These are phyloP conservation scores for Microdochium trichocladiopsis DNA, from an alignment of 2,329 filamentous ascomycete genomes.

Conservation along the genomic window DNA sequence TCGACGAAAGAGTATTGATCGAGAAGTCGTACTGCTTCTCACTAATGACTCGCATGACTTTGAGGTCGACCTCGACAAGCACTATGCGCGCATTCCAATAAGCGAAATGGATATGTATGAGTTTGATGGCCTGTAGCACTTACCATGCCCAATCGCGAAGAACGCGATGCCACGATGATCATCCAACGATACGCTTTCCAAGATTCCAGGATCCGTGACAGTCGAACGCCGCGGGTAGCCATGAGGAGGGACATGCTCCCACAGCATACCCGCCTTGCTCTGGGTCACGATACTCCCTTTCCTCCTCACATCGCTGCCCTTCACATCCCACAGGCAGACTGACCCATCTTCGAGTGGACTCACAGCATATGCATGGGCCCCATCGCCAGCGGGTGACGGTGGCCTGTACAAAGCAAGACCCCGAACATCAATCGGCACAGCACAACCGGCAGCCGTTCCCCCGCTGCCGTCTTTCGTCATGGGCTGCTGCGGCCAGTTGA, in stretches of 20 bases:
- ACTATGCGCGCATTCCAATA: constrained; percentile 21
- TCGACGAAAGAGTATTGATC: constrained; percentile 74
- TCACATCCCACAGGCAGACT: constrained; percentile 79
- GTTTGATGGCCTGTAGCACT: no score
- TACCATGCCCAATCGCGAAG: constrained; percentile 52
- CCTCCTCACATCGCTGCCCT: constrained; percentile 36
- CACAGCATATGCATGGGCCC: constrained; percentile 45
- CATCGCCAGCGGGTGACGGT: constrained; percentile 37
- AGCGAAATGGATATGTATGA: no score
- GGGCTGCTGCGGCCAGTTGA: constrained; percentile 71
- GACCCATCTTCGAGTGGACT: constrained; percentile 81
- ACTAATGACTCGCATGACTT: constrained; percentile 62
- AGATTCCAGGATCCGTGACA: constrained; percentile 64
- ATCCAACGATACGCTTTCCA: constrained; percentile 79
- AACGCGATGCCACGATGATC: constrained; percentile 61
- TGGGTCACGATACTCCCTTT: constrained; percentile 58
- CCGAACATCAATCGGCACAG: constrained; percentile 56
- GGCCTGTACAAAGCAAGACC: constrained; percentile 64
- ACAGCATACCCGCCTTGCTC: constrained; percentile 62
- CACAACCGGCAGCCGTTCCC: constrained; percentile 25
- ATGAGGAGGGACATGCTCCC: constrained; percentile 40
- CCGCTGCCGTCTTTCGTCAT: constrained; percentile 19
- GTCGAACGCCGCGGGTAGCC: constrained; percentile 44
- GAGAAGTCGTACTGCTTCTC: constrained; percentile 71
- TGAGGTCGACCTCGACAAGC: constrained; percentile 76